Conservation (phyloP, 148 eudicot species). For the Polygonum aviculare region DNA sequence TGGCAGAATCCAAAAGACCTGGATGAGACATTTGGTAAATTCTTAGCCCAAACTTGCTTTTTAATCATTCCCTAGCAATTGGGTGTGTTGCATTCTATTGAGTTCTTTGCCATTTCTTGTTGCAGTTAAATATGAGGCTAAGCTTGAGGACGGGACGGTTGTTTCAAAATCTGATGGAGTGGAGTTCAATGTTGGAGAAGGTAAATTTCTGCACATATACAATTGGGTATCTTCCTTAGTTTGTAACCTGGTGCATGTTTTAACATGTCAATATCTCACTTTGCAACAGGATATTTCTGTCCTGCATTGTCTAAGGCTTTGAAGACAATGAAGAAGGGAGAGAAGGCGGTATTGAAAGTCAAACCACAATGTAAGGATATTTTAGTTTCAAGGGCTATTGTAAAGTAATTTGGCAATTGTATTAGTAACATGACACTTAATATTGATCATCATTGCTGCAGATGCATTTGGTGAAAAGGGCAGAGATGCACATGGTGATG, state of each 20-base stretch:
- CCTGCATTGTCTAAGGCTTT: constrained; percentile 77
- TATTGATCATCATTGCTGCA: constrained; percentile 15
- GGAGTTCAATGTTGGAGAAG: constrained; percentile 69
- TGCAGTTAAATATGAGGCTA: constrained; percentile 76
- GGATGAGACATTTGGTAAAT: constrained; percentile 65
- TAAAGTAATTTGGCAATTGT: neutral
- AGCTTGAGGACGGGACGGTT: constrained; percentile 62
- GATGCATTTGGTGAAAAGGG: constrained; percentile 85
- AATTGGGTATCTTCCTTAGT: neutral
- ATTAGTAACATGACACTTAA: neutral
- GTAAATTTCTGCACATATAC: constrained; percentile 13
- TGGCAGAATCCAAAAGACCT: constrained; percentile 86
- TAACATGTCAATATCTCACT: neutral
- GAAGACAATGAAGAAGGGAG: constrained; percentile 93
- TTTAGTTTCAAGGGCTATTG: neutral
- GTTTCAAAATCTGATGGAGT: constrained; percentile 62
- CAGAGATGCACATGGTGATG: constrained; percentile 53
- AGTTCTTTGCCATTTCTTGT: neutral
- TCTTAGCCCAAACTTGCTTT: neutral
- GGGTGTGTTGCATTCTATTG: neutral
- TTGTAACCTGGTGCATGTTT: neutral
- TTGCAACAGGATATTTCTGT: constrained; percentile 51
- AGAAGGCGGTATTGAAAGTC: constrained; percentile 54
- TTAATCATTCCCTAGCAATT: neutral
- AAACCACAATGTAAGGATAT: constrained; percentile 64